Evolutionary conservation across 441 rosid genomes (phyloP).

Genomic region (Croton setiger): DNA sequence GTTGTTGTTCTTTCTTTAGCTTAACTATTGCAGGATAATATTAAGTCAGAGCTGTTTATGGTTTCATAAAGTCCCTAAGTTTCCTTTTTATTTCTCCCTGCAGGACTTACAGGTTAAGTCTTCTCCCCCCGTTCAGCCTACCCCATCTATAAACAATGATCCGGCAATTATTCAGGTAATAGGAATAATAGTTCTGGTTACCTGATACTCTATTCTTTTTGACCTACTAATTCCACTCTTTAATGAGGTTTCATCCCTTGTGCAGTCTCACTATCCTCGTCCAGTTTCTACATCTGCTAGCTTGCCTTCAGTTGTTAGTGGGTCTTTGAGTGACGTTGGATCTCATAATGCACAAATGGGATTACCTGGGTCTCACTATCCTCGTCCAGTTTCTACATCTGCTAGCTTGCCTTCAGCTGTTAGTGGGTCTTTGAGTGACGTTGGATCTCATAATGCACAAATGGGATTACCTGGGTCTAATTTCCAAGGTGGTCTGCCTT

Average conservation of each 20-base stretch:
- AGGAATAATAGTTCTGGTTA: constrained; percentile 4
- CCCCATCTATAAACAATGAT: constrained; percentile 67
- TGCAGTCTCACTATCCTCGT: constrained; percentile 86
- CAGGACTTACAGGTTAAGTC: constrained; percentile 98
- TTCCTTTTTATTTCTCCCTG: constrained; percentile 13
- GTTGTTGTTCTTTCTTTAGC: neutral
- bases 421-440: constrained; percentile 50
- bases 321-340: constrained; percentile 48
- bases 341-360: constrained; percentile 59
- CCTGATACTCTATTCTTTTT: neutral
- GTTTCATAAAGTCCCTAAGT: neutral
- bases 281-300: constrained; percentile 51
- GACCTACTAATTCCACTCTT: constrained; percentile 13
- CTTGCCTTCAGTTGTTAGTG: constrained; percentile 53
- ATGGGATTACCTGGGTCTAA: constrained; percentile 61
- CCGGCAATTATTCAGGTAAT: constrained; percentile 93
- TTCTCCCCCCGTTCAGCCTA: constrained; percentile 74
- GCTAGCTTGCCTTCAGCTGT: constrained; percentile 53
- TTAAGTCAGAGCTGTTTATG: neutral
- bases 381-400: constrained; percentile 53
- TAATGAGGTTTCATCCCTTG: constrained; percentile 18
- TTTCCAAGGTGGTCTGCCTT: constrained; percentile 67
- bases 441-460: constrained; percentile 50
- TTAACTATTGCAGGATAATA: neutral
- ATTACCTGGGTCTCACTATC: constrained; percentile 55